Evolutionary conservation across 1,139 yeast species (phyloP).

Genomic region (Saccharomyces uvarum): DNA sequence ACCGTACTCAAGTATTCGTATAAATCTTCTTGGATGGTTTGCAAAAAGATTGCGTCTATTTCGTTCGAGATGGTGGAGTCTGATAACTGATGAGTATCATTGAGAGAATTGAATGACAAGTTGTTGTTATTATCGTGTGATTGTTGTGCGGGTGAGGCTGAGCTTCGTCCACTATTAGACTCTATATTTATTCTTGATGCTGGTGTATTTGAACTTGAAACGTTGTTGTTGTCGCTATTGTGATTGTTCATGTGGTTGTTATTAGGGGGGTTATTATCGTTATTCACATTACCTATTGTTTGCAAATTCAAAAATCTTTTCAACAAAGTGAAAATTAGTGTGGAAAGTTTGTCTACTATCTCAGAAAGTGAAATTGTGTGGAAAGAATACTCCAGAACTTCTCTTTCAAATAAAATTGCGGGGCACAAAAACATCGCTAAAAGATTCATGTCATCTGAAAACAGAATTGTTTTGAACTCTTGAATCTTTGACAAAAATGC

Average conservation of each 20-base stretch:
- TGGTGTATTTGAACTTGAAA: background rate
- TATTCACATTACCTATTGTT: slow-evolving; percentile 1
- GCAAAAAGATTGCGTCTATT: slow-evolving; percentile 5
- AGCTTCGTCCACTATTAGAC: background rate
- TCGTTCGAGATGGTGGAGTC: background rate
- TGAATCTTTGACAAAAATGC: slow-evolving; percentile 6
- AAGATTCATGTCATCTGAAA: slow-evolving; percentile 12
- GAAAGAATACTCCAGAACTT: slow-evolving; percentile 12
- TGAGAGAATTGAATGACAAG: background rate
- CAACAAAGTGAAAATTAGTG: slow-evolving; percentile 7
- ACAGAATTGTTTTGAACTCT: slow-evolving; percentile 7
- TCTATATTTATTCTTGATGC: background rate
- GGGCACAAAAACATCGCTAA: slow-evolving; percentile 18
- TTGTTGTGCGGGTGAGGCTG: background rate
- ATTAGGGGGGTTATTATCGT: background rate
- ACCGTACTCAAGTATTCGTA: slow-evolving; percentile 18
- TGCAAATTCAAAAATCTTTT: slow-evolving; percentile 11
- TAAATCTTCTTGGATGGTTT: slow-evolving; percentile 14
- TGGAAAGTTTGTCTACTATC: slow-evolving; percentile 13
- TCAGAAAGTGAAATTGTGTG: slow-evolving; percentile 15
- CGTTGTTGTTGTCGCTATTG: slow-evolving; percentile 3
- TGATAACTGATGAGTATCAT: background rate
- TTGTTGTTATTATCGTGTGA: background rate
- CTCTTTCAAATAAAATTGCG: slow-evolving; percentile 16
- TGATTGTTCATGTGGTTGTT: background rate